Conservation (phyloP, 2,329 filamentous ascomycete species). For the Pestalotiopsis sp. region DNA sequence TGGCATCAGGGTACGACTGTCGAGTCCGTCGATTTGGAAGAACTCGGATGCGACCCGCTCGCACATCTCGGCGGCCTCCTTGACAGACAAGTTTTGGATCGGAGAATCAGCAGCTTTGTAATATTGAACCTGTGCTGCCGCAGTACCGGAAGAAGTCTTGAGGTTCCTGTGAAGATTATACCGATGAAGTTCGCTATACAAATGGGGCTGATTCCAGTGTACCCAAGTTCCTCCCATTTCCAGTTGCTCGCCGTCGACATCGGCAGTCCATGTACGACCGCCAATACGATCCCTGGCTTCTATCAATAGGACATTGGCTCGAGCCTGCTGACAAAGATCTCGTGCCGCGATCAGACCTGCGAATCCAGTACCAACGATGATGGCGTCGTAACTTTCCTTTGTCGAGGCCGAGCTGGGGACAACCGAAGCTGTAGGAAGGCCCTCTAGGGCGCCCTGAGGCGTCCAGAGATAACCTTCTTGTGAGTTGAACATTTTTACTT, state of each 20-base stretch:
- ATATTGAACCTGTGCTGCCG: background rate
- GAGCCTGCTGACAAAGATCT: background rate
- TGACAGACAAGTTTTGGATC: background rate
- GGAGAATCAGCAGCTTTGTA: background rate
- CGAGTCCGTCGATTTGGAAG: constrained; percentile 45
- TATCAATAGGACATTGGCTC: constrained; percentile 39
- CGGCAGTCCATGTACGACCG: constrained; percentile 47
- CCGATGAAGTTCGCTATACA: constrained; percentile 46
- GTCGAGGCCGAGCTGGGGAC: no score
- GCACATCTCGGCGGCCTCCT: constrained; percentile 37
- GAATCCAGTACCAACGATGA: background rate
- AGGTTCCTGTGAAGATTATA: constrained; percentile 45
- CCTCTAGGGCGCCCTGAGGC: no score
- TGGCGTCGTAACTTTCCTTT: background rate
- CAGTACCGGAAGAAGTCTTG: constrained; percentile 19
- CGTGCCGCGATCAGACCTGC: background rate
- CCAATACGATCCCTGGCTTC: constrained; percentile 51
- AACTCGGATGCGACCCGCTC: constrained; percentile 37
- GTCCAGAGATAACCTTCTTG: no score
- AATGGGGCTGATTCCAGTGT: constrained; percentile 43
- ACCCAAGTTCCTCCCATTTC: constrained; percentile 55
- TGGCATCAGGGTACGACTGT: constrained; percentile 38
- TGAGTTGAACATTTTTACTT: no score
- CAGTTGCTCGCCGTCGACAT: constrained; percentile 43
- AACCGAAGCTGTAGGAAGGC: no score